Evolutionary conservation across 1,284 basidiomycete species (phyloP), one percentile per base, ranked within the genome.

Genomic region (Erythrobasidium hasegawianum): DNA sequence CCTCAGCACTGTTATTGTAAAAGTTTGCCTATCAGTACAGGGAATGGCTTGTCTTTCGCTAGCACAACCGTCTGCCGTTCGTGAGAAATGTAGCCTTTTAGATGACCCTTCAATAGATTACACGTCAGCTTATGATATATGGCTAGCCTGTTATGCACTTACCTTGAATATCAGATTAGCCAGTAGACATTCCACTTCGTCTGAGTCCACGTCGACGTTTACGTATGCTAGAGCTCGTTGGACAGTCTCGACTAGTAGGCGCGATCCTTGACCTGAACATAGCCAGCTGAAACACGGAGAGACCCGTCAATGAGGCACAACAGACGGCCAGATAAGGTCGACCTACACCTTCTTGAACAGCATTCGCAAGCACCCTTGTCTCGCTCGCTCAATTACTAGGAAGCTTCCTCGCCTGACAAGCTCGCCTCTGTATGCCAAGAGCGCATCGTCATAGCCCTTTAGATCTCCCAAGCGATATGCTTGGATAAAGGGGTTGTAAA

Each of bases 81-180:
- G 75, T 98, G 95, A 52, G 90, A 93, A 74, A 98, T 95, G 78
- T 97, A 97, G 3, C 95, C 95, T 66, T 88, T 84, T 76, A 97
- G 87, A 76, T 87, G 90, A 2, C 90, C 91, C 80, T 81, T 69
- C 0, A 26, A 1, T 10, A n/a, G n/a, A n/a, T n/a, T n/a, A n/a
- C n/a, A n/a, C n/a, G n/a, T n/a, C n/a, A n/a, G n/a, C n/a, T n/a
- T n/a, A n/a, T n/a, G n/a, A n/a, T n/a, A n/a, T n/a, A n/a, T n/a
- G n/a, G n/a, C n/a, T n/a, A n/a, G n/a, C n/a, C n/a, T 10, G 9
- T 26, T 18, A 16, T 49, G 4, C 18, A 24, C 24, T 72, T 64
- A 81, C 80, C 71, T 88, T 89, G 79, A 87, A 91, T 45, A 97
- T 89, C 87, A 95, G 88, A 75, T 92, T 94, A 16, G 92, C 92